Evolutionary conservation across 2,329 filamentous ascomycete genomes (phyloP), one percentile per base, ranked within the genome.

Genomic region (Talaromyces marneffei): DNA sequence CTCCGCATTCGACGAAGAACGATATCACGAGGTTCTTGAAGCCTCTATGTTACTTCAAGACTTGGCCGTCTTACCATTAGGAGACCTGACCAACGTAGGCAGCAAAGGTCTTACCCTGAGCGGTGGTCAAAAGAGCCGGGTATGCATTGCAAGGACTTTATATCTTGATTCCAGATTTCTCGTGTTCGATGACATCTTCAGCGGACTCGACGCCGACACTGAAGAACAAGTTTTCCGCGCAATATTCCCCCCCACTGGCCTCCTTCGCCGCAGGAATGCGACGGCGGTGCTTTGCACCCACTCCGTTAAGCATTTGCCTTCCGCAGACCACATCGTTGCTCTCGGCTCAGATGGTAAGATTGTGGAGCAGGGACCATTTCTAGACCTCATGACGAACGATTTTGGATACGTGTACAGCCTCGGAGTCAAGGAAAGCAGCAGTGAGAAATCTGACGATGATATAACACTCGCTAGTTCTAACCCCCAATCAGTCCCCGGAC

Each of bases 1-100:
- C 25, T 67, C 66, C 12, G 48, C 63, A n/a, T 68, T 68, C 37
- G 66, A 74, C 55, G 60, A 65, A 18, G 60, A 52, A 81, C 79
- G 23, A 20, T 46, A 46, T 16, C 12, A 16, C 23, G 23, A 27
- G 5, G 42, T 46, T 20, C 2, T 27, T 29, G 7, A 46, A 8
- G 42, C 42, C 42, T 46, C 23, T 27, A n/a, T 16, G 10, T 3
- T 46, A 27, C 10, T 16, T 6, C 2, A 46, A 7, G 42, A 46
- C 8, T 16, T 46, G 10, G 4, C 20, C 16, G 10, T 27, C 4
- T 27, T 46, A 7, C 42, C 42, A 16, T 23, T 16, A 10, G 42
- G 42, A 27, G 20, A 27, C 23, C 23, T 16, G 23, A 46, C 23
- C 10, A 27, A 16, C 1, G 42, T 46, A 16, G 42, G 42, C 10